Conservation (phyloP, 768 basidiomycete species). For the Suillus spraguei region DNA sequence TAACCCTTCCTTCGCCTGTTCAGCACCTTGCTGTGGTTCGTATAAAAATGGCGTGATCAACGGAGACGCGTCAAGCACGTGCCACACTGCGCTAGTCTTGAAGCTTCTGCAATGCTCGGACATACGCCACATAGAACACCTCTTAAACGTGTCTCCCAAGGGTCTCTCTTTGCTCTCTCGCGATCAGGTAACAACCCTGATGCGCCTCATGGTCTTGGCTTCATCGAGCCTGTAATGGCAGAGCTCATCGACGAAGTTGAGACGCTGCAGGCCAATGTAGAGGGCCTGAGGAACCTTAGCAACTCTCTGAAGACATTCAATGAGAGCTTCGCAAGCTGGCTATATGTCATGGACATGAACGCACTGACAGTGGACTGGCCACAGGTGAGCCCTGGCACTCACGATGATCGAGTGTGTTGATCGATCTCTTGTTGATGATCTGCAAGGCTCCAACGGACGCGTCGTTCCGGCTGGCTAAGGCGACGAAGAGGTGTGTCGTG, state of each 20-base stretch:
- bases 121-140: constrained; percentile 75
- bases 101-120: constrained; percentile 14
- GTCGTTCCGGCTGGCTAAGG: constrained; percentile 60
- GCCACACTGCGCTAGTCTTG: neutral
- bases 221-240: constrained; percentile 80
- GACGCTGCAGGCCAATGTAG: constrained; percentile 72
- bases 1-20: neutral
- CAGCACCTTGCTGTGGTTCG: neutral
- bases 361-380: constrained; percentile 93
- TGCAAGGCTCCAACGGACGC: constrained; percentile 58
- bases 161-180: constrained; percentile 85
- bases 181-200: constrained; percentile 67
- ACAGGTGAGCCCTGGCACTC: constrained; percentile 51
- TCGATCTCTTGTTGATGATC: too few species aligned
- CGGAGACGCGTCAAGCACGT: constrained; percentile 10
- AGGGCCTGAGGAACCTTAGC: constrained; percentile 70
- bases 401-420: constrained; percentile 5
- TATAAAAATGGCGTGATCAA: neutral
- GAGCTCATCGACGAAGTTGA: constrained; percentile 92
- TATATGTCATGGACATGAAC: constrained; percentile 95
- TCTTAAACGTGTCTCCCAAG: constrained; percentile 86
- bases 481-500: constrained; percentile 56
- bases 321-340: constrained; percentile 89
- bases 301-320: constrained; percentile 84
- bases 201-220: constrained; percentile 83